Percentiles rank a stretch among this genome's conserved stretches.
phyloP scores from a whole-genome alignment of 176 grass and related monocot genomes.

The Otatea glauca region DNA sequence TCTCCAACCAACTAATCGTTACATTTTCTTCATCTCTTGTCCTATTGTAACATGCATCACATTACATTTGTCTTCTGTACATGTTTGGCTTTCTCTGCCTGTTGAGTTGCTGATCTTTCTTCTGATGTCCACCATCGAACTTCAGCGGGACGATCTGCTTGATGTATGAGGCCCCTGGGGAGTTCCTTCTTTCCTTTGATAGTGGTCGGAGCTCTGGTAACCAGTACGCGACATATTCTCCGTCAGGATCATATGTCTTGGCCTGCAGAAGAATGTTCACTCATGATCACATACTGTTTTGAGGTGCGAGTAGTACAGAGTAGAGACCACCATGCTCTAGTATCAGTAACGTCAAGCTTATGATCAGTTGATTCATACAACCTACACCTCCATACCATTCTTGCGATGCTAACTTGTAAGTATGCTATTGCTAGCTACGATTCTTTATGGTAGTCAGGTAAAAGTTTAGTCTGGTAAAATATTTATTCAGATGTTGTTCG shows the following conservation, averaged over 20 bases:
- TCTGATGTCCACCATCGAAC: slow-evolving; percentile 54
- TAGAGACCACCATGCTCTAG: not conserved
- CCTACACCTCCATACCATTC: not conserved
- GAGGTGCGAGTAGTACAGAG: not conserved
- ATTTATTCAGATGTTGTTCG: not conserved
- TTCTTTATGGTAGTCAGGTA: not conserved
- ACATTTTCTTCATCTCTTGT: not conserved
- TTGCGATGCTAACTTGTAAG: not conserved
- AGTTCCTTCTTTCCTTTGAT: slow-evolving; percentile 69
- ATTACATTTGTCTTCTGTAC: slow-evolving; percentile 50
- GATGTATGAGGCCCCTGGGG: slow-evolving; percentile 74
- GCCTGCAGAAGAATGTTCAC: slow-evolving; percentile 55
- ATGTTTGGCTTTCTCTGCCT: slow-evolving; percentile 48
- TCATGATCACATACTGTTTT: not conserved
- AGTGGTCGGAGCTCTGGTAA: slow-evolving; percentile 62
- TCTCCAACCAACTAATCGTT: not conserved
- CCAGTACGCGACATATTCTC: slow-evolving; percentile 76
- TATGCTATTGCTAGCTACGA: not conserved
- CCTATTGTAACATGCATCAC: not conserved
- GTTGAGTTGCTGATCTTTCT: slow-evolving; percentile 51
- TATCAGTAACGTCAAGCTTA: not conserved
- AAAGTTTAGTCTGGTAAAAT: slow-evolving; percentile 4
- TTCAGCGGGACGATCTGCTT: slow-evolving; percentile 81
- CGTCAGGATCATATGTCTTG: slow-evolving; percentile 78
- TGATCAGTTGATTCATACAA: not conserved